Base-by-base conservation (phyloP, 345 rosid genomes). In the Sisymbrium altissimum region DNA sequence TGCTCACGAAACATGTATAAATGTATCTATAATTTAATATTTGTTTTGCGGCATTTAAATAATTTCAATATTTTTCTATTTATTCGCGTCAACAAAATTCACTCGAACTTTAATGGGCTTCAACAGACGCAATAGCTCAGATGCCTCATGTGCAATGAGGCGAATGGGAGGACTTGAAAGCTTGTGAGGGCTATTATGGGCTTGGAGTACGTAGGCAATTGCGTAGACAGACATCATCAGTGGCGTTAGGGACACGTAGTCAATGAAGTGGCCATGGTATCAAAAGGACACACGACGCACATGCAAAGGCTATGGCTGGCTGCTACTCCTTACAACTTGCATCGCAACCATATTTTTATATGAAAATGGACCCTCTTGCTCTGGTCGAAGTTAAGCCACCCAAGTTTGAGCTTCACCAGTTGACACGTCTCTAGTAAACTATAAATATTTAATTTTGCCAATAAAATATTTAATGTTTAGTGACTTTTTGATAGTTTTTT, bases 241-340 rank as follows among this genome's bases (percentile, higher is more conserved):
- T 61, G 57, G 41, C 58, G 56, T 41, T 43, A 17, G 50, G 21
- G 71, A 69, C 70, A 63, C 75, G 75, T 62, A 54, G 70, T 38
- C 0, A 27, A 44, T 68, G 70, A 68, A 21, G 59, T 76, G 79
- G 75, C 44, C 18, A 1, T 6, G 41, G 53, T 25, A 8, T 11
- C 6, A 2, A 13, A 25, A 25, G 3, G 60, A 70, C 80, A 69
- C 71, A 54, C 25, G 65, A 69, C 70, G 69, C 64, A 61, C 79
- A 75, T 75, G 79, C 79, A 75, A 55, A 70, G 70, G 79, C 65
- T 11, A 17, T 11, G 23, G 48, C 55, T 67, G 29, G 3, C 25
- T 56, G 23, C 23, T 17, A 32, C 18, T 35, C 45, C 54, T 39
- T 18, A 58, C 66, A 66, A 29, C 40, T 44, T 73, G 45, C 9